These are phyloP conservation scores for Cordyceps sp. DNA, from an alignment of 2,329 filamentous ascomycete species.

Conservation along the genomic window DNA sequence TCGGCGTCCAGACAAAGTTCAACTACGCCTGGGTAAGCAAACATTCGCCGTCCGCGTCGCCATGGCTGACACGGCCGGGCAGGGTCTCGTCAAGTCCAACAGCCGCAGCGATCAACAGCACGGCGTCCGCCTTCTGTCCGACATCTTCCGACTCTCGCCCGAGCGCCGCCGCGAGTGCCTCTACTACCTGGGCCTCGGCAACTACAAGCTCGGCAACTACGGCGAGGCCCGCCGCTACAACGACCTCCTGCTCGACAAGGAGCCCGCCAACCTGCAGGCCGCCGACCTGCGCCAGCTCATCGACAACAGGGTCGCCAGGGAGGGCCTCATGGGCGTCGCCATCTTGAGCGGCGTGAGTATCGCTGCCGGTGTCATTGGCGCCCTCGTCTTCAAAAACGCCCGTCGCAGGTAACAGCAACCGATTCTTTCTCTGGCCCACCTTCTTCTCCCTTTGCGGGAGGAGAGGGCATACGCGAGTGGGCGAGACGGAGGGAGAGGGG, in stretches of 20 bases:
- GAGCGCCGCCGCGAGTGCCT: constrained; percentile 94
- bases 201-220: constrained; percentile 98
- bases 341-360: constrained; percentile 89
- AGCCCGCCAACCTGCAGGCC: constrained; percentile 83
- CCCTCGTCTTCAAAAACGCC: constrained; percentile 65
- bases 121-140: constrained; percentile 81
- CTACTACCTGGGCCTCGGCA: constrained; percentile 92
- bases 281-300: constrained; percentile 73
- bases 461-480: too few relatives aligned
- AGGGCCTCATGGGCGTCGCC: constrained; percentile 84
- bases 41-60: background rate
- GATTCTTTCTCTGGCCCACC: too few relatives aligned
- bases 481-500: too few relatives aligned
- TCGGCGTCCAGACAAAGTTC: constrained; percentile 96
- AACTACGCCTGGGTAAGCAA: constrained; percentile 86
- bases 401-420: constrained; percentile 31
- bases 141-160: constrained; percentile 87
- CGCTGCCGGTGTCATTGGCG: constrained; percentile 82
- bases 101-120: constrained; percentile 77
- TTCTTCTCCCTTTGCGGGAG: too few relatives aligned
- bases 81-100: constrained; percentile 93
- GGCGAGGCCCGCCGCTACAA: constrained; percentile 90
- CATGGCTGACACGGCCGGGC: constrained; percentile 4
- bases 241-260: constrained; percentile 76
- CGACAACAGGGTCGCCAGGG: constrained; percentile 89